Evolutionary conservation across 2,329 filamentous ascomycete species (phyloP).

Genomic region (Dactylellina drechsleri): DNA sequence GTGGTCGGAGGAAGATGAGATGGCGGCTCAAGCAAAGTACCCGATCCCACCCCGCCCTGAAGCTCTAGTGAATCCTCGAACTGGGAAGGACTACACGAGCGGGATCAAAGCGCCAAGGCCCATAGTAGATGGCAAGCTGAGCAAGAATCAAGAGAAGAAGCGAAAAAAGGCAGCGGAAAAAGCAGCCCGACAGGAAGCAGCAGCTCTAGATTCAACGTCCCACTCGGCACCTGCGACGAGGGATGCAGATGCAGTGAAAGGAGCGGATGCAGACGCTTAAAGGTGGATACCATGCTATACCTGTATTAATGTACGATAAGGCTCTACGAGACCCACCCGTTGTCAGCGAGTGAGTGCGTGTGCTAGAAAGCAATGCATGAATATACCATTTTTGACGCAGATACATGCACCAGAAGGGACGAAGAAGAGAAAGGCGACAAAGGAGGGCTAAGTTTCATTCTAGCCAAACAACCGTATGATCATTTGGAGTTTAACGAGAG

Average conservation of each 20-base stretch:
- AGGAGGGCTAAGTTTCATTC: not conserved
- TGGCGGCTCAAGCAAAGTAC: constrained; percentile 71
- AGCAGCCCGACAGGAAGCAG: constrained; percentile 27
- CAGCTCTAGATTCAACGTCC: not conserved
- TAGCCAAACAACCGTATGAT: too few species aligned
- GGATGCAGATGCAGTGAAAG: too few species aligned
- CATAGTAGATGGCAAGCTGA: constrained; percentile 36
- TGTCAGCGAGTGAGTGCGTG: not conserved
- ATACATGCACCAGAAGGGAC: too few species aligned
- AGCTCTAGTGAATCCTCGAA: constrained; percentile 37
- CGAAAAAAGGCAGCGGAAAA: constrained; percentile 49
- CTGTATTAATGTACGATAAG: constrained; percentile 36
- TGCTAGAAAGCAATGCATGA: not conserved
- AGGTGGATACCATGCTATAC: constrained; percentile 1
- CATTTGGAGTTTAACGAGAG: too few species aligned
- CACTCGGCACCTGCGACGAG: not conserved
- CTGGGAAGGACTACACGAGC: constrained; percentile 46
- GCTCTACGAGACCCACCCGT: constrained; percentile 11
- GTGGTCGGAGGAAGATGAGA: constrained; percentile 86
- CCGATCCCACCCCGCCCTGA: constrained; percentile 61
- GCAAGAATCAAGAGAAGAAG: constrained; percentile 52
- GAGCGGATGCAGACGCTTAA: constrained; percentile 13
- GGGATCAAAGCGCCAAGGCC: constrained; percentile 40
- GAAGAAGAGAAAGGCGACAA: not conserved
- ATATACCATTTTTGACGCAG: not conserved